Evolutionary conservation across 805 yeast genomes (phyloP), one percentile per base, ranked within the genome.

Genomic region (Saccharomycopsis olivae): DNA sequence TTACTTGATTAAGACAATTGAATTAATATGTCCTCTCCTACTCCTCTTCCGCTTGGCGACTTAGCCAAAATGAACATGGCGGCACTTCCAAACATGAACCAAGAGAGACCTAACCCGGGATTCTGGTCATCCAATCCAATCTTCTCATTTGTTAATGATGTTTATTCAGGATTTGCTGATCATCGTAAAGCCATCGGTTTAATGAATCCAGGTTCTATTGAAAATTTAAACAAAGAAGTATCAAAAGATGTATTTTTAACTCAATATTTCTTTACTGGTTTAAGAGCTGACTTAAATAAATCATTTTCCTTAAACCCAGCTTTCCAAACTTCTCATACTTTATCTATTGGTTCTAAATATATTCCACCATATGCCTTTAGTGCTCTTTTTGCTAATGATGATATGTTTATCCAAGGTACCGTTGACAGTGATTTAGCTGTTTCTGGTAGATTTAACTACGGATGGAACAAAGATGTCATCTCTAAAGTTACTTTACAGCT

Each of bases 301-400:
- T 85, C 88, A 11, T 86, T 92, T 57, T 66, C 82, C 49, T 72
- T 88, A 71, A 78, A 78, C 63, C 98, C 98, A 43, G 88, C 85
- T 44, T 92, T 92, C 80, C 97, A 92, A 71, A 83, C 94, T 44
- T 81, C 95, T 48, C 98, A 92, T 60, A 80, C 95, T 46, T 81
- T 92, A 57, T 71, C 94, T 29, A 68, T 85, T 51, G 97, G 97
- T 36, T 81, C 94, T 42, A 77, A 78, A 49, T 73, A 75, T 35
- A 69, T 84, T 61, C 95, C 96, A 38, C 80, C 92, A 49, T 92
- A 92, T 60, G 88, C 95, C 21, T 84, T 89, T 59, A 75, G 86
- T 43, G 89, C 95, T 34, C 69, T 89, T 53, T 87, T 77, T 61
- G 96, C 94, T 47, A 77, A 80, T 47, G 96, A 89, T 56, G 73